Evolutionary conservation across 768 basidiomycete species (phyloP).

Genomic region (Lactifluus hygrophoroides): DNA sequence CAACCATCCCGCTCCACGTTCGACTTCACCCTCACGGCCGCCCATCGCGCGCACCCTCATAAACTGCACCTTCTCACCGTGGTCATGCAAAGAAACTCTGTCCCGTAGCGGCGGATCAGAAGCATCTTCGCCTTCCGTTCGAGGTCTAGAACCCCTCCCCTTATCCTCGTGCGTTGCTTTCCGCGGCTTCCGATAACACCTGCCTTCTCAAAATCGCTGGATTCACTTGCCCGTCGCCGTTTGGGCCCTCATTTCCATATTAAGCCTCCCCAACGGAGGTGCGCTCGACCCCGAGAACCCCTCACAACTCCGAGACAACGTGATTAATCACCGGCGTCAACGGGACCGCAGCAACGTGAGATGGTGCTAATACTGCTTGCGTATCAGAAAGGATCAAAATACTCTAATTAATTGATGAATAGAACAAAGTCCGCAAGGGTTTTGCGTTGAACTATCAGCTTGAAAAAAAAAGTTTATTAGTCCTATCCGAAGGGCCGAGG

Average conservation of each 20-base stretch:
- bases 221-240: constrained; percentile 2
- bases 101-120: constrained; percentile 19
- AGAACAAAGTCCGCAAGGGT: neutral
- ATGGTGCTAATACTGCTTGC: neutral
- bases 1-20: constrained; percentile 3
- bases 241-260: constrained; percentile 8
- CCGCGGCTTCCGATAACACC: constrained; percentile 20
- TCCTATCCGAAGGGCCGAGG: neutral
- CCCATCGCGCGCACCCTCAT: constrained; percentile 20
- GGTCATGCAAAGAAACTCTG: constrained; percentile 13
- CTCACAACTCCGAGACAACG: constrained; percentile 17
- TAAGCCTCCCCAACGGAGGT: constrained; percentile 10
- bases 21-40: constrained; percentile 11
- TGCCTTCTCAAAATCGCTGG: constrained; percentile 15
- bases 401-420: neutral
- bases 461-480: neutral
- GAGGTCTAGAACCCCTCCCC: constrained; percentile 17
- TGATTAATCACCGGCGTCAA: neutral
- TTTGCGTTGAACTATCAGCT: neutral
- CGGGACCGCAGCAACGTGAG: neutral
- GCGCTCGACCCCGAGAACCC: constrained; percentile 6
- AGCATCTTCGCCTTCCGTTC: constrained; percentile 17
- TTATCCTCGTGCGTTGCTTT: constrained; percentile 20
- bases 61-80: constrained; percentile 16
- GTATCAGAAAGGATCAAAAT: neutral